Evolutionary conservation across 352 stramenopile species (phyloP).

Genomic region (Globisporangium viniferum): DNA sequence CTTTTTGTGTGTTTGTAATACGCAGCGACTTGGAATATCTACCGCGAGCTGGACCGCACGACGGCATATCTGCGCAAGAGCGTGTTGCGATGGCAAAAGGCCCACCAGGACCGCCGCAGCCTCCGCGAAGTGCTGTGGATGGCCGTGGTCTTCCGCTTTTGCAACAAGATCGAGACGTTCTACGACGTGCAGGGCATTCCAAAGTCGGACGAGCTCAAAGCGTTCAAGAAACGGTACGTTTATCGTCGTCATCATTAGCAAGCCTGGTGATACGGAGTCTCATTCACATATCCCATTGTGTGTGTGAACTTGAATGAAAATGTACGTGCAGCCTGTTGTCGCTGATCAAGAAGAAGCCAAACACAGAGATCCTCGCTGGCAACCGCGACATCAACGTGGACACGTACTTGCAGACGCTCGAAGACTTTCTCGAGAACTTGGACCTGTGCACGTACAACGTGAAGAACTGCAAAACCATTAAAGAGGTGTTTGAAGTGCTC

Average conservation of each 20-base stretch:
- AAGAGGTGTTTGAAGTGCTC: slow-evolving; percentile 61
- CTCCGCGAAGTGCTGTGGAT: slow-evolving; percentile 81
- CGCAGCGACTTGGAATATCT: slow-evolving; percentile 79
- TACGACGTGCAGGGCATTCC: slow-evolving; percentile 75
- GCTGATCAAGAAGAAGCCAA: slow-evolving; percentile 54
- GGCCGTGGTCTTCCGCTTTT: slow-evolving; percentile 75
- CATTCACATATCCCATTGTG: not conserved
- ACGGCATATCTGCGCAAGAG: slow-evolving; percentile 81
- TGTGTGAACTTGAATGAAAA: not conserved
- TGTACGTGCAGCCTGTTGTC: slow-evolving; percentile 30
- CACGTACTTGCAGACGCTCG: slow-evolving; percentile 61
- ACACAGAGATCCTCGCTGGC: slow-evolving; percentile 46
- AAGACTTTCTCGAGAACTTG: slow-evolving; percentile 63
- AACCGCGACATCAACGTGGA: slow-evolving; percentile 54
- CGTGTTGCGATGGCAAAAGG: slow-evolving; percentile 70
- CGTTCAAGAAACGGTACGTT: slow-evolving; percentile 66
- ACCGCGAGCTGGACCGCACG: slow-evolving; percentile 78
- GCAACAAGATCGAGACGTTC: slow-evolving; percentile 83
- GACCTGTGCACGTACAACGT: slow-evolving; percentile 56
- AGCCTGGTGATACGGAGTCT: not conserved
- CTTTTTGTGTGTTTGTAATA: not conserved
- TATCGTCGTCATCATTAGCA: not conserved
- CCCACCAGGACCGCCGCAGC: slow-evolving; percentile 63
- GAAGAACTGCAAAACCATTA: slow-evolving; percentile 43
- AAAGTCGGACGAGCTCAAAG: slow-evolving; percentile 57